Percentiles rank a stretch among this genome's conserved stretches.
These are phyloP conservation scores for Metschnikowia amazonensis DNA, from an alignment of 805 yeast genomes.

Conservation along the genomic window DNA sequence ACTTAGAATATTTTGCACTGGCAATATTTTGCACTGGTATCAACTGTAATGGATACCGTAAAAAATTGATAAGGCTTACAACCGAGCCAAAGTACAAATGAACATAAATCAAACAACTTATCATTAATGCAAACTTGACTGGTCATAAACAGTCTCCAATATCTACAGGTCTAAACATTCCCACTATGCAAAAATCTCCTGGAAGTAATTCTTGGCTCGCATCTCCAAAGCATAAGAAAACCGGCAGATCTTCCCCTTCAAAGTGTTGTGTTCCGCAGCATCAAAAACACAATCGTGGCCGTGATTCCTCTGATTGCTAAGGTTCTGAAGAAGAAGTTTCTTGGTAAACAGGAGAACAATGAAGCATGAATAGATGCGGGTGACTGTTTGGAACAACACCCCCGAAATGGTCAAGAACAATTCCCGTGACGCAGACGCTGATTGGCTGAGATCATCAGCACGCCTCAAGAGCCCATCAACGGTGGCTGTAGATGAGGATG, in stretches of 20 bases:
- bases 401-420: constrained; percentile 53
- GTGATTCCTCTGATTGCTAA: constrained; percentile 22
- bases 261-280: constrained; percentile 22
- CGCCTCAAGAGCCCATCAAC: constrained; percentile 3
- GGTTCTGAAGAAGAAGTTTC: constrained; percentile 44
- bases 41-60: too few relatives aligned
- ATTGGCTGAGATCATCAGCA: constrained; percentile 38
- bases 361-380: constrained; percentile 58
- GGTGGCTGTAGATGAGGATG: not conserved
- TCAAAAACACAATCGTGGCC: constrained; percentile 26
- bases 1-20: too few relatives aligned
- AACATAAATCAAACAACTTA: too few relatives aligned
- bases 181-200: constrained; percentile 18
- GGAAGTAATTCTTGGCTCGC: constrained; percentile 28
- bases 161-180: too few relatives aligned
- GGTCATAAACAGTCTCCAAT: too few relatives aligned
- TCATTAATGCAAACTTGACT: too few relatives aligned
- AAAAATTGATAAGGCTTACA: too few relatives aligned
- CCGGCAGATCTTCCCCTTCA: constrained; percentile 21
- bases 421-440: constrained; percentile 58
- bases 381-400: constrained; percentile 43
- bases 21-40: too few relatives aligned
- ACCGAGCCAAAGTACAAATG: too few relatives aligned
- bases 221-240: constrained; percentile 28
- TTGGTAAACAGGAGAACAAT: constrained; percentile 58